Evolutionary conservation across 345 rosid genomes (phyloP).

Genomic region (Acer campestre): DNA sequence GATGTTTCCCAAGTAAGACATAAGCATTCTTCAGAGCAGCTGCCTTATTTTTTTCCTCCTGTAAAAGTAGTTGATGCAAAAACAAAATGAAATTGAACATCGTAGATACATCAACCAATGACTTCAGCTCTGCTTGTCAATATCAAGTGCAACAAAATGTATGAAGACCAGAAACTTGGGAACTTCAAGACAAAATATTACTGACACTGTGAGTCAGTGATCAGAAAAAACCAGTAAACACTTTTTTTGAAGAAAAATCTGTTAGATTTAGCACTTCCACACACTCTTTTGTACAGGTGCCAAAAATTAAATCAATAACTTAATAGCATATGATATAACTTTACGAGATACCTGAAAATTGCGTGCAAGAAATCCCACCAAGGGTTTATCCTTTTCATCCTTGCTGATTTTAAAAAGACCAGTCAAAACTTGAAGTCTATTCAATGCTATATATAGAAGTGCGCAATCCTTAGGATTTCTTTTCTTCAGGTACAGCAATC

Average conservation of each 20-base stretch:
- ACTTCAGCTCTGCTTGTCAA: slow-evolving; percentile 12
- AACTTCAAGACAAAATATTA: too few species aligned
- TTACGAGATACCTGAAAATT: slow-evolving; percentile 77
- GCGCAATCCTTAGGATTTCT: slow-evolving; percentile 93
- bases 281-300: not conserved
- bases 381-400: slow-evolving; percentile 87
- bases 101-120: slow-evolving; percentile 11
- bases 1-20: slow-evolving; percentile 93
- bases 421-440: slow-evolving; percentile 90
- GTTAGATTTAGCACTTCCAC: not conserved
- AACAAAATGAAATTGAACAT: not conserved
- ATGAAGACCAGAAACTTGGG: not conserved
- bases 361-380: slow-evolving; percentile 89
- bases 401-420: slow-evolving; percentile 90
- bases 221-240: not conserved
- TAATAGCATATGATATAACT: not conserved
- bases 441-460: slow-evolving; percentile 79
- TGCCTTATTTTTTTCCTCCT: slow-evolving; percentile 93
- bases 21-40: slow-evolving; percentile 97
- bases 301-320: slow-evolving; percentile 15
- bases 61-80: slow-evolving; percentile 18
- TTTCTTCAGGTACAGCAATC: slow-evolving; percentile 72
- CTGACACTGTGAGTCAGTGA: too few species aligned
- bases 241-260: not conserved
- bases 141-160: not conserved